A percentile compares a stretch with the other conserved stretches of the same genome.
Conservation (phyloP, 73 alveolate species). For the Loxodes magnus region DNA sequence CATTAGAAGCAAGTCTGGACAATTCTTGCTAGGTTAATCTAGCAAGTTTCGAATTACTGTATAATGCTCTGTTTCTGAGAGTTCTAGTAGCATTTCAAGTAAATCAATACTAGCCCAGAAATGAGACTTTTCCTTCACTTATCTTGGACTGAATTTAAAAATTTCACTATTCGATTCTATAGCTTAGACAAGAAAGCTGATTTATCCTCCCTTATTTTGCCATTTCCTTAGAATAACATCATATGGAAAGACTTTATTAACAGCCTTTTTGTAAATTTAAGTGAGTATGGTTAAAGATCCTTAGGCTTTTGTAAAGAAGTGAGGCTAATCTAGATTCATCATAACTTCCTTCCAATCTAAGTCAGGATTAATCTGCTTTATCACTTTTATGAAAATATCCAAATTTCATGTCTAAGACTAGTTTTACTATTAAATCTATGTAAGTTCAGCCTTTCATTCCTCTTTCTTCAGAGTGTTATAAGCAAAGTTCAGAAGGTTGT, state of each 20-base stretch:
- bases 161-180: conserved; percentile 8
- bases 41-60: conserved; percentile 54
- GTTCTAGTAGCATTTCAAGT: conserved; percentile 56
- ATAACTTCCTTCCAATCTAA: no score
- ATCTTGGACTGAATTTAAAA: conserved; percentile 13
- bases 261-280: conserved; percentile 35
- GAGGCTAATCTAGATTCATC: no score
- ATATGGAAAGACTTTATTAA: conserved; percentile 42
- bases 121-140: conserved; percentile 6
- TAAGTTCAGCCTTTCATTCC: no score
- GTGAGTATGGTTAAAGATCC: conserved; percentile 16
- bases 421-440: no score
- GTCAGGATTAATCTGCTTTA: no score
- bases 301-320: no score
- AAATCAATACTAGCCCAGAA: conserved; percentile 66
- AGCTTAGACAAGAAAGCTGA: conserved; percentile 26
- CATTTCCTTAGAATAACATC: conserved; percentile 22
- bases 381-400: no score
- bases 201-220: conserved; percentile 26
- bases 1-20: conserved; percentile 68
- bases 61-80: conserved; percentile 56
- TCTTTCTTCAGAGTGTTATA: no score
- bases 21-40: conserved; percentile 53
- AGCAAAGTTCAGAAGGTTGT: no score
- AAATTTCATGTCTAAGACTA: no score